A percentile compares a stretch with the other conserved stretches of the same genome.
Evolutionary conservation across 495 filamentous ascomycete genomes (phyloP).

Genomic region (Cryomyces antarcticus): DNA sequence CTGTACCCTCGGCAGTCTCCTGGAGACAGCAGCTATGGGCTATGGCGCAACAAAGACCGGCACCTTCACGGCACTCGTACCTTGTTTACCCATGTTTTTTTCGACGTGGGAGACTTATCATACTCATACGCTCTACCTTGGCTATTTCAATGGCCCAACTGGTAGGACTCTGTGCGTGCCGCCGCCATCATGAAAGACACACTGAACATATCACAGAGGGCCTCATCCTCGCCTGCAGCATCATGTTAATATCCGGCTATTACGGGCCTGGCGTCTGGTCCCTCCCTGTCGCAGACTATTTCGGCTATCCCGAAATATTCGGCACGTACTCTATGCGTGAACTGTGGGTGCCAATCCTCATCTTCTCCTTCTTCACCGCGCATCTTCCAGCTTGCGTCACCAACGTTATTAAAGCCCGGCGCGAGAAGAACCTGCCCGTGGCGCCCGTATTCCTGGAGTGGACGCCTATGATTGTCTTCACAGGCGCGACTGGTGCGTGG

Average conservation of each 20-base stretch:
- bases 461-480: conserved; percentile 76
- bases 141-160: conserved; percentile 91
- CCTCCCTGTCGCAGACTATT: conserved; percentile 40
- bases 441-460: conserved; percentile 81
- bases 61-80: conserved; percentile 76
- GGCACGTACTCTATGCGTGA: conserved; percentile 54
- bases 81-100: conserved; percentile 95
- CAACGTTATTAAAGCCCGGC: conserved; percentile 64
- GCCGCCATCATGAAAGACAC: background rate
- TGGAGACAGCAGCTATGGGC: conserved; percentile 82
- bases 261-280: conserved; percentile 83
- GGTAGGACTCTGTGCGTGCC: conserved; percentile 13
- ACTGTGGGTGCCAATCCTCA: conserved; percentile 66
- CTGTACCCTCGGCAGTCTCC: conserved; percentile 75
- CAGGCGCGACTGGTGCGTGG: conserved; percentile 55
- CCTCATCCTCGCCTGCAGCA: conserved; percentile 61
- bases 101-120: conserved; percentile 99
- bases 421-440: conserved; percentile 49
- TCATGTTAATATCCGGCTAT: conserved; percentile 72
- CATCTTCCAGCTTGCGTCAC: conserved; percentile 65
- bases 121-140: conserved; percentile 91
- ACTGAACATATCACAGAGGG: conserved; percentile 37
- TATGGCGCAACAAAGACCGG: conserved; percentile 62
- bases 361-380: conserved; percentile 47
- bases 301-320: conserved; percentile 39